Base-by-base conservation (phyloP, 2,329 filamentous ascomycete species). In the Penicillium verrucosum region DNA sequence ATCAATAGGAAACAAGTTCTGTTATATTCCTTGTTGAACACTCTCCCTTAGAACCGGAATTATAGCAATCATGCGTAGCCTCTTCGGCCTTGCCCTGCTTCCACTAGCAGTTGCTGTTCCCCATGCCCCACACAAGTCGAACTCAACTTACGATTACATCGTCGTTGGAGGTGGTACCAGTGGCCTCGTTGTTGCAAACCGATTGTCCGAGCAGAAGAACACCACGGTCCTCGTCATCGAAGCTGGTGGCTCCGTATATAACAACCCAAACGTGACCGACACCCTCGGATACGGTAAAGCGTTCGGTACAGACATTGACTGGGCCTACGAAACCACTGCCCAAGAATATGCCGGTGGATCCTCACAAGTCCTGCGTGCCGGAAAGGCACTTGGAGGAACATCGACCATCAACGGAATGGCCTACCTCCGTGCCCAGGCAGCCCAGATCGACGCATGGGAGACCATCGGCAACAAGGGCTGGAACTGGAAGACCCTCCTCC, bases 391-490 rank as follows among this genome's bases (percentile, higher is more conserved):
- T 2, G 75, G 75, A 42, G 78, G 76, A 6, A 75, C 75, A 3
- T 77, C 73, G 16, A 67, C 70, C 10, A 77, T 80, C 51, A 79
- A 80, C 63, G 76, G 72, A 67, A 65, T 73, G 70, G 66, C 70
- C 0, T 77, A 76, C 52, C 68, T 67, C 6, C 70, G 74, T 10
- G 68, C 72, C 4, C 67, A 74, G 37, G 61, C 61, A 6, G 61
- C 62, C 12, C 73, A 78, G 61, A 68, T 76, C 23, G 68, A 77
- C 54, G 65, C 68, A 4, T 77, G 74, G 74, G 65, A 70, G 40
- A 45, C 52, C 1, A 37, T 70, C 30, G 69, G 70, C 0, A 72
- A 71, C 42, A 40, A 63, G 11, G 68, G 62, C 8, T 72, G 70
- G 70, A 65, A 61, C 51, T 73, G 70, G 71, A 50, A 65, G 9